Base-by-base conservation (phyloP, 2,329 filamentous ascomycete genomes). In the Biscogniauxia marginata region DNA sequence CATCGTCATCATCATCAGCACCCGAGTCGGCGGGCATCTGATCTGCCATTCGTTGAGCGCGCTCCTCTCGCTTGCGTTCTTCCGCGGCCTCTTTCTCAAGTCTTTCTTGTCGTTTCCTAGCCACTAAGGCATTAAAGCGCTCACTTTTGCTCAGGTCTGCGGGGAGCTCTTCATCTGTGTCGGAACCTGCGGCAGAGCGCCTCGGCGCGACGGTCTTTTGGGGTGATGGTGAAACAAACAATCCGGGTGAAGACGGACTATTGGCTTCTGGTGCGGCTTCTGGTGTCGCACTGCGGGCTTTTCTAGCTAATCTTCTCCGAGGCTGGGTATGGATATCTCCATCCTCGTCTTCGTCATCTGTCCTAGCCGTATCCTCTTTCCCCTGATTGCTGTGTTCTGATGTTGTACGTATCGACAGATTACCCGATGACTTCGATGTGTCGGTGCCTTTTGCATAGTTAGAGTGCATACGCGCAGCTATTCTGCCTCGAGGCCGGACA, bases 61-160 rank as follows among this genome's bases (percentile, higher is more conserved):
- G 75, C 59, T 80, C 81, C 19, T 75, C 74, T 19, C 73, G 74
- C 60, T 79, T 77, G 30, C 74, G 76, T 52, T 79, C 79, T 56
- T 82, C 77, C 58, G 81, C 80, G 19, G 82, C 84, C 65, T 95
- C 88, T 51, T 80, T 84, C 3, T 84, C 87, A 34, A 86, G 75
- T 7, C 88, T 82, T 68, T 95, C 88, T 59, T 86, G 81, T 50
- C 86, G 84, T 67, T 93, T 95, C 65, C 85, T 83, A 47, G 85
- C 85, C 9, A 95, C 82, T 0, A 96, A 82, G 7, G 87, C 88
- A 58, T 85, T 78, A 66, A 96, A 87, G 4, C 87, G 84, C 44
- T 83, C 77, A 49, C 84, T 82, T 58, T 80, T 75, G 53, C 73
- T 60, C 9, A 71, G 50, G 58, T 73, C 63, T 13, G 73, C 59